Base-by-base conservation (phyloP, 768 basidiomycete species). In the Galerina sulciceps region DNA sequence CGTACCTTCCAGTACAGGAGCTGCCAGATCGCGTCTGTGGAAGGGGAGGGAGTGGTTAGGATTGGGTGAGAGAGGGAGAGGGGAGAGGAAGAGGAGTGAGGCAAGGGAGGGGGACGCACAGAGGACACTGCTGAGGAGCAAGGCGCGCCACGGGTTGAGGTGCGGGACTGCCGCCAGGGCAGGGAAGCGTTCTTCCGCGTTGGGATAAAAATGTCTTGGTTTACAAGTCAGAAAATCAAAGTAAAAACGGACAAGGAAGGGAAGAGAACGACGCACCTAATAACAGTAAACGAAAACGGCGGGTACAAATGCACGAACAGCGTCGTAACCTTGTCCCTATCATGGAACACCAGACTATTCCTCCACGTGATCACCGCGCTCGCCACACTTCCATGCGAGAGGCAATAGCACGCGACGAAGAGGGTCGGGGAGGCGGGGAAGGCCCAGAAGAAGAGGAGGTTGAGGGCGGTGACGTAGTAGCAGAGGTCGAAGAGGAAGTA, bases 351-450 rank as follows among this genome's bases (percentile, higher is more conserved):
- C 17, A 99, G 85, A 64, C 93, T 96, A 69, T 99, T 99, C 60
- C 97, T 83, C 97, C 97, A 99, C 5, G 96, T 98, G 64, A 98
- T 93, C 46, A 99, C 95, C 0, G 96, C 96, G 52, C 91, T 93
- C 0, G 93, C 96, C 22, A 97, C 83, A 0, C 91, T 85, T 0
- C 95, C 97, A 69, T 97, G 89, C 0, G 94, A 91, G 20, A 99
- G 82, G 62, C 92, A 91, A 68, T 97, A 99, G 67, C 93, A 96
- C 4, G 95, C 93, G 48, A 93, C 85, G 74, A 96, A 98, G 10
- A 99, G 81, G 2, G 85, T 78, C 6, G 89, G 78, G 56, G 83
- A 93, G 4, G 79, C 76, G 0, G 97, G 96, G 60, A 96, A 76
- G 42, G 94, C 65, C 96, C 96, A 99, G 65, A 99, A 81, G 78